phyloP scores from a whole-genome alignment of 495 filamentous ascomycete genomes.

The Penicillium cosmopolitanum region DNA sequence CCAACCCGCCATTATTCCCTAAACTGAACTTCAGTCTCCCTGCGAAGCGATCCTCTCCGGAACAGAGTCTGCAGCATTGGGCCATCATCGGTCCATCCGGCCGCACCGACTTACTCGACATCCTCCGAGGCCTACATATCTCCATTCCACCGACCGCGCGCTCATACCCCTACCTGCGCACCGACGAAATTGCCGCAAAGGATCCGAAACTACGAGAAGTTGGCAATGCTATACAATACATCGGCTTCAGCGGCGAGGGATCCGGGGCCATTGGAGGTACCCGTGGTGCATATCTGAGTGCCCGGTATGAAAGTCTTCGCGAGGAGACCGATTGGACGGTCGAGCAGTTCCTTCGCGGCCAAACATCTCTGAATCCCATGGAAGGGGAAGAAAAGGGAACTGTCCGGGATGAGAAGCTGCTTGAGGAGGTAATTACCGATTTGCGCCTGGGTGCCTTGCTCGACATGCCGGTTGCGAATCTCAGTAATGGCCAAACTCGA shows the following conservation, averaged over 20 bases:
- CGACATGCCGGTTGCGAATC: slow-evolving; percentile 77
- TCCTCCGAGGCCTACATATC: slow-evolving; percentile 73
- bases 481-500: slow-evolving; percentile 92
- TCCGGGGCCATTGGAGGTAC: slow-evolving; percentile 58
- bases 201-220: slow-evolving; percentile 59
- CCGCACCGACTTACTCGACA: slow-evolving; percentile 75
- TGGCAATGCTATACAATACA: slow-evolving; percentile 72
- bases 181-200: slow-evolving; percentile 59
- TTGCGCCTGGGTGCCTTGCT: slow-evolving; percentile 67
- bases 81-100: slow-evolving; percentile 72
- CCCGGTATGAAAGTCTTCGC: slow-evolving; percentile 86
- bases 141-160: slow-evolving; percentile 73
- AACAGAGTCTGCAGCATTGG: slow-evolving; percentile 59
- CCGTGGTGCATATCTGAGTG: slow-evolving; percentile 79
- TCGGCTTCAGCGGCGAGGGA: slow-evolving; percentile 73
- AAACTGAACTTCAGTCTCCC: slow-evolving; percentile 68
- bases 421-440: slow-evolving; percentile 65
- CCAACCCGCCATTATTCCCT: slow-evolving; percentile 65
- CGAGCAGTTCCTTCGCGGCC: slow-evolving; percentile 73
- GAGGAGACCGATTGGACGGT: slow-evolving; percentile 89
- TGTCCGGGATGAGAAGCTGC: slow-evolving; percentile 42
- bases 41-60: slow-evolving; percentile 38
- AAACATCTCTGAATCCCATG: slow-evolving; percentile 73
- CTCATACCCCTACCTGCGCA: slow-evolving; percentile 73
- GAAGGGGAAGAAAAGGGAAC: slow-evolving; percentile 55